Base-by-base conservation (phyloP, 225 moss, liverwort and hornwort genomes). In the Straminergon stramineum region DNA sequence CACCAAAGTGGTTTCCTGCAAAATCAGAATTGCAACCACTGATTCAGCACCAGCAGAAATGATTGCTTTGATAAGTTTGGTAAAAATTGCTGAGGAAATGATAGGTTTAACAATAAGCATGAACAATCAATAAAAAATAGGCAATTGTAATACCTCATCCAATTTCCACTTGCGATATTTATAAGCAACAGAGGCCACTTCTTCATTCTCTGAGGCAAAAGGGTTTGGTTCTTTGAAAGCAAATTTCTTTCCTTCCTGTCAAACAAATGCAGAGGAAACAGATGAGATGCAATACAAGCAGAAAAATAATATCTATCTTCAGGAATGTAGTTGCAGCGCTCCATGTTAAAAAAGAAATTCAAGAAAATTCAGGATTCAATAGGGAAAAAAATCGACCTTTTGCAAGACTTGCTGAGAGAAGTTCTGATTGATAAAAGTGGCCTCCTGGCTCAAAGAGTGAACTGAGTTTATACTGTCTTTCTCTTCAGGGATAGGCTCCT, bases 101-200 rank as follows among this genome's bases (percentile, higher is more conserved):
- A 60, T 75, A 61, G 55, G 21, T 31, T 18, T 61, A 64, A 45
- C 64, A 70, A 45, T 56, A 45, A 63, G 81, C 37, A 88, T 41
- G 28, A 81, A 76, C 52, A 60, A 71, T 35, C 22, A 80, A 84
- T 5, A 43, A 23, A 90, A 78, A 85, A 73, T 35, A 84, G 34
- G 70, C 4, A 79, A 61, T 84, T 62, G 32, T 43, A 89, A 86
- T 89, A 97, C 98, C 91, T 97, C 97, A 86, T 99, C 99, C 90
- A 99, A 91, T 92, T 99, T 99, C 99, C 99, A 99, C 88, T 99
- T 99, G 91, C 99, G 96, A 84, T 99, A 99, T 81, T 97, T 95
- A 52, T 99, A 97, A 7, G 99, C 99, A 87, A 99, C 95, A 60
- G 99, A 95, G 15, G 99, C 99, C 79, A 99, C 99, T 92, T 99